Conservation (phyloP, 2,329 filamentous ascomycete species). For the Diaporthe australafricana region DNA sequence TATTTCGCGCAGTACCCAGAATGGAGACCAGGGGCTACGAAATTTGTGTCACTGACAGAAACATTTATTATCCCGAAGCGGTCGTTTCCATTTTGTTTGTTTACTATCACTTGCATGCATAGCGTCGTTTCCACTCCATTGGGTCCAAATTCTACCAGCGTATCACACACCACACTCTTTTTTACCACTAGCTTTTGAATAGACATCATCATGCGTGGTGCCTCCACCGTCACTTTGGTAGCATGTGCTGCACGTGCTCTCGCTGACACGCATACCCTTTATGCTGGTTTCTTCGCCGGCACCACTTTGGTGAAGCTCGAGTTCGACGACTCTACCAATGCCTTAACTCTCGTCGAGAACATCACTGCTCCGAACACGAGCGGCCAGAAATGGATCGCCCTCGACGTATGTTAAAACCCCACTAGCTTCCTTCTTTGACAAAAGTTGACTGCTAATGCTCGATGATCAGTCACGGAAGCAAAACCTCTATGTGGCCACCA, state of each 20-base stretch:
- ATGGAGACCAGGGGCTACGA: neutral
- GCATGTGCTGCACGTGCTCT: constrained; percentile 16
- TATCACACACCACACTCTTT: constrained; percentile 2
- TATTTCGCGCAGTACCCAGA: neutral
- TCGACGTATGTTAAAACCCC: constrained; percentile 41
- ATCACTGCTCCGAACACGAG: constrained; percentile 37
- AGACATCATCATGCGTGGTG: neutral
- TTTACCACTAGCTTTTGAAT: neutral
- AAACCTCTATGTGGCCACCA: constrained; percentile 40
- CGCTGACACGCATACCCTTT: constrained; percentile 20
- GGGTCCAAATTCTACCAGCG: neutral
- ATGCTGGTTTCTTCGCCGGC: constrained; percentile 24
- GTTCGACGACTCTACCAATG: constrained; percentile 45
- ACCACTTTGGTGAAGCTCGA: constrained; percentile 43
- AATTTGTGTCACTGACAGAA: neutral
- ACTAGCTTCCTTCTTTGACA: neutral
- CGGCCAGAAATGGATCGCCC: constrained; percentile 40
- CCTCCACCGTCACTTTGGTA: constrained; percentile 1
- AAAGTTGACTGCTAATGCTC: constrained; percentile 30
- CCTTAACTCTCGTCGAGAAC: constrained; percentile 41
- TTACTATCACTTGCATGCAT: neutral
- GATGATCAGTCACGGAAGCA: neutral
- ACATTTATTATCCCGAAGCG: constrained; percentile 1
- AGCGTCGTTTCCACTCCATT: neutral
- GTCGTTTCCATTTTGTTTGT: neutral